A percentile compares a stretch with the other conserved stretches of the same genome.
phyloP scores from a whole-genome alignment of 139 green algal genomes.

The Chlorella sp. region DNA sequence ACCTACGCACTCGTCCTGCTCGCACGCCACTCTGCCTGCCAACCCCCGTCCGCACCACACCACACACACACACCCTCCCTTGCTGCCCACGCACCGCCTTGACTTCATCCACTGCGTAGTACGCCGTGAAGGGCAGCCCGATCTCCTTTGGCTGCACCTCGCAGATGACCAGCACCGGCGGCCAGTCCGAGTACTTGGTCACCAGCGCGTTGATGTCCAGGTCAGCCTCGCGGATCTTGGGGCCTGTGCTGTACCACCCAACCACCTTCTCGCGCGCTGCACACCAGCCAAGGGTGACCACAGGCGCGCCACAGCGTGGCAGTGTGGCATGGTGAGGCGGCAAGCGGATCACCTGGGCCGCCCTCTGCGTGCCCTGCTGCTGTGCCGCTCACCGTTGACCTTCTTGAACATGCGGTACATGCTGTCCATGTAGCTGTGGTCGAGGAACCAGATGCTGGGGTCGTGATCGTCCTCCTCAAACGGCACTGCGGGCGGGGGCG shows the following conservation, averaged over 20 bases:
- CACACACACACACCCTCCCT: too few species aligned
- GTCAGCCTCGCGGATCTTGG: conserved; percentile 86
- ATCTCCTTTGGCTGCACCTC: conserved; percentile 94
- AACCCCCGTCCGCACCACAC: too few species aligned
- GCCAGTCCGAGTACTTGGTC: conserved; percentile 63
- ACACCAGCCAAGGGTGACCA: background rate
- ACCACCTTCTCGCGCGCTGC: conserved; percentile 89
- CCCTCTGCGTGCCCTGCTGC: too few species aligned
- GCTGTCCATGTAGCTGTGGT: conserved; percentile 96
- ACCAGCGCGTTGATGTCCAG: conserved; percentile 89
- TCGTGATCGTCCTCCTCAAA: conserved; percentile 99
- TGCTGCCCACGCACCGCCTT: conserved; percentile 41
- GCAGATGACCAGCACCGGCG: conserved; percentile 90
- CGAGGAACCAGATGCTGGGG: conserved; percentile 96
- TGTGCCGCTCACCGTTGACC: conserved; percentile 93
- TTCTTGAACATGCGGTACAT: conserved; percentile 99
- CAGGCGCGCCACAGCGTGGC: too few species aligned
- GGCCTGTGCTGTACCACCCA: conserved; percentile 98
- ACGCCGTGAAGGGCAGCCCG: conserved; percentile 90
- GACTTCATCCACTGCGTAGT: conserved; percentile 86
- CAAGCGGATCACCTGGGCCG: too few species aligned
- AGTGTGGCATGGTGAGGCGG: too few species aligned
- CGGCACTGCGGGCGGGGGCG: conserved; percentile 60
- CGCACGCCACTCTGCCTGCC: too few species aligned
- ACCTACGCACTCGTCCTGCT: too few species aligned